Evolutionary conservation across 2,329 filamentous ascomycete species (phyloP).

Genomic region (Colletotrichum horii): DNA sequence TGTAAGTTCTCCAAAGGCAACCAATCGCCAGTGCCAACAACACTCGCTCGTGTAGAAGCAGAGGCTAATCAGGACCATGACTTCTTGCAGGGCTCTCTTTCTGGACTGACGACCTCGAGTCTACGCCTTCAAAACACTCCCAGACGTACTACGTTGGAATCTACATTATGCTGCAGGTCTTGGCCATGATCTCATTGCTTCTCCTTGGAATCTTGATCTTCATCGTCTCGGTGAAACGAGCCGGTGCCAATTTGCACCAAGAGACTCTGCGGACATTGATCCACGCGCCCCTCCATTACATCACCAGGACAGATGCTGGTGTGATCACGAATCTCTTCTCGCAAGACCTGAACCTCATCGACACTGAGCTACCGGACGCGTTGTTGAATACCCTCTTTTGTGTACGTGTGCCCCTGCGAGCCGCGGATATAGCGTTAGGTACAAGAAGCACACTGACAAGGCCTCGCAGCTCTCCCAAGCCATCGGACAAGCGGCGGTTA

Average conservation of each 20-base stretch:
- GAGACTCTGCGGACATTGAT: constrained; percentile 26
- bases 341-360: constrained; percentile 41
- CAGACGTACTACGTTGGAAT: constrained; percentile 23
- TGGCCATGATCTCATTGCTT: constrained; percentile 19
- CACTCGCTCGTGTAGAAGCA: no score
- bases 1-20: constrained; percentile 23
- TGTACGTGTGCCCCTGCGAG: no score
- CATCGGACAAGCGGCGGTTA: constrained; percentile 46
- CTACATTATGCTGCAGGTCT: constrained; percentile 18
- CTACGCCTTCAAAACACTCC: constrained; percentile 18
- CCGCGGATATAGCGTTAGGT: no score
- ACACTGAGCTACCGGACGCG: constrained; percentile 34
- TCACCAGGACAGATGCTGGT: constrained; percentile 39
- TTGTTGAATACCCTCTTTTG: constrained; percentile 28
- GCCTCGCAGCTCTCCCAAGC: constrained; percentile 1
- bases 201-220: constrained; percentile 18
- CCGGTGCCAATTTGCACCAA: constrained; percentile 28
- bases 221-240: constrained; percentile 24
- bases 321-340: constrained; percentile 43
- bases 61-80: no score
- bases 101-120: constrained; percentile 32
- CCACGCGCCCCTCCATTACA: constrained; percentile 39
- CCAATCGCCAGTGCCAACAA: no score
- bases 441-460: no score
- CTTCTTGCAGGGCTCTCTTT: no score